These are phyloP conservation scores for Elsinoe perseae DNA, from an alignment of 2,329 filamentous ascomycete species.

Conservation along the genomic window DNA sequence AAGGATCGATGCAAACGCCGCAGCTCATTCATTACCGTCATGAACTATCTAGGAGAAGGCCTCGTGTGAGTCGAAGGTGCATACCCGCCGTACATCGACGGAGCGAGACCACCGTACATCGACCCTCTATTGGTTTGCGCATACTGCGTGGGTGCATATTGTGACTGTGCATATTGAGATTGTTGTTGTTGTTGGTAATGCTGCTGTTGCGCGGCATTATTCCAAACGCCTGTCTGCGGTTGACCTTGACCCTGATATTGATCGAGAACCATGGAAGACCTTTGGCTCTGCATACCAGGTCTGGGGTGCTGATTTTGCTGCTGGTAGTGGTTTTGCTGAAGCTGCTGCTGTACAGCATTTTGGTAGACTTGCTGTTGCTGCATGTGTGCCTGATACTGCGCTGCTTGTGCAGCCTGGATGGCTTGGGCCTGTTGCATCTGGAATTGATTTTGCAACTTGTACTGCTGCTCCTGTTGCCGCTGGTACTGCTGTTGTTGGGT, in stretches of 20 bases:
- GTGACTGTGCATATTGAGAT: conserved; percentile 2
- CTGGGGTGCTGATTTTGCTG: conserved; percentile 14
- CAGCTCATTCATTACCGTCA: conserved; percentile 5
- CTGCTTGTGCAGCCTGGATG: conserved; percentile 19
- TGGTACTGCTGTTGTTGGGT: conserved; percentile 44
- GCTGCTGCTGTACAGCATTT: conserved; percentile 14
- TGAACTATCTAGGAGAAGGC: conserved; percentile 13
- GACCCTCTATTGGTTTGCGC: conserved; percentile 7
- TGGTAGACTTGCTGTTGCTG: conserved; percentile 24
- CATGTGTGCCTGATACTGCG: conserved; percentile 24
- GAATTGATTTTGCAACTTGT: conserved; percentile 31
- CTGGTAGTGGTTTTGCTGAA: conserved; percentile 14
- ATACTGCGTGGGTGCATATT: conserved; percentile 1
- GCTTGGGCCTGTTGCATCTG: conserved; percentile 29
- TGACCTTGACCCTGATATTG: conserved; percentile 16
- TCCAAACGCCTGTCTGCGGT: conserved; percentile 9
- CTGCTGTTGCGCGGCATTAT: conserved; percentile 6
- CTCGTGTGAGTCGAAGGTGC: conserved; percentile 10
- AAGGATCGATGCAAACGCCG: neutral
- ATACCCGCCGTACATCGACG: conserved; percentile 14
- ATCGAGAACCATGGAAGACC: conserved; percentile 17
- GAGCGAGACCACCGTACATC: conserved; percentile 14
- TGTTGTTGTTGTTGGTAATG: conserved; percentile 15
- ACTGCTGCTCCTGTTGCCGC: conserved; percentile 33
- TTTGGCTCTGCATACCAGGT: conserved; percentile 16